A percentile compares a stretch with the other conserved stretches of the same genome.
Conservation (phyloP, 1,284 basidiomycete species). For the Ustilago esculenta region DNA sequence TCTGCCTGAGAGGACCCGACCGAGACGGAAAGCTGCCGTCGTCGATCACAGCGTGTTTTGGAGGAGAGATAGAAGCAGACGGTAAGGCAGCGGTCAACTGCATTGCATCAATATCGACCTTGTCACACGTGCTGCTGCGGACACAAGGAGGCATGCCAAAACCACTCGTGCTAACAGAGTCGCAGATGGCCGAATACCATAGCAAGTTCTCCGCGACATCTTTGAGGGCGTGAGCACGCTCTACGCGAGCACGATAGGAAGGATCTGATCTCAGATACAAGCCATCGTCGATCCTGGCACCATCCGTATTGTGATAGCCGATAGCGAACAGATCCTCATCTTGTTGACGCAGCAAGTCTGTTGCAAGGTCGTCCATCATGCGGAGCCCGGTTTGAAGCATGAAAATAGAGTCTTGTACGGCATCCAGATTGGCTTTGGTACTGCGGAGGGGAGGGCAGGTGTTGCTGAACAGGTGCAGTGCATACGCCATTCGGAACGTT, state of each 20-base stretch:
- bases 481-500: slow-evolving; percentile 46
- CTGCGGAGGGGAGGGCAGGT: slow-evolving; percentile 39
- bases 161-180: slow-evolving; percentile 25
- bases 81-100: slow-evolving; percentile 23
- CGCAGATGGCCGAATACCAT: slow-evolving; percentile 45
- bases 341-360: slow-evolving; percentile 38
- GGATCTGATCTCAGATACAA: slow-evolving; percentile 21
- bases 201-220: slow-evolving; percentile 37
- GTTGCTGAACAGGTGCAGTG: slow-evolving; percentile 39
- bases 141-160: slow-evolving; percentile 31
- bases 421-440: slow-evolving; percentile 9
- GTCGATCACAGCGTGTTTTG: not conserved
- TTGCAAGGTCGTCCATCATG: slow-evolving; percentile 46
- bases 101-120: slow-evolving; percentile 31
- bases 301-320: slow-evolving; percentile 34
- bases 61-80: slow-evolving; percentile 6
- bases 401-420: slow-evolving; percentile 26
- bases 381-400: slow-evolving; percentile 33
- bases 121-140: slow-evolving; percentile 26
- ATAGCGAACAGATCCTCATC: slow-evolving; percentile 33
- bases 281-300: slow-evolving; percentile 18
- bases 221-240: slow-evolving; percentile 31
- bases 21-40: not conserved
- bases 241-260: slow-evolving; percentile 20
- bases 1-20: not conserved